These are phyloP conservation scores for Escovopsis sp. DNA, from an alignment of 2,329 filamentous ascomycete genomes.

Conservation along the genomic window DNA sequence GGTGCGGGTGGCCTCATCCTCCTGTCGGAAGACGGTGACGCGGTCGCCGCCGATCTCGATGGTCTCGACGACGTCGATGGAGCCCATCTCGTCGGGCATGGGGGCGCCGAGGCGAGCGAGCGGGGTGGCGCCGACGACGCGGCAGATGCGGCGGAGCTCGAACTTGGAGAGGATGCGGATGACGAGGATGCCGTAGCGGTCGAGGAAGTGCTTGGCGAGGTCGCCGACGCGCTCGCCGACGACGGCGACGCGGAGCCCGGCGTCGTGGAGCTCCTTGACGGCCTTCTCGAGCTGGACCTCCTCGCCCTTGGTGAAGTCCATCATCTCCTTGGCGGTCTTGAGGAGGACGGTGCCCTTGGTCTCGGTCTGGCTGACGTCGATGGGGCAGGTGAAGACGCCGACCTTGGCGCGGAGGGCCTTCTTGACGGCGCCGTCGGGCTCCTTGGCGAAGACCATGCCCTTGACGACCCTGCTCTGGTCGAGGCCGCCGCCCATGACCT, in stretches of 20 bases:
- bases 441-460: conserved; percentile 95
- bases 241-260: conserved; percentile 78
- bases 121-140: conserved; percentile 92
- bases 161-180: conserved; percentile 98
- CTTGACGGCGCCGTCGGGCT: conserved; percentile 85
- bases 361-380: conserved; percentile 92
- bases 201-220: conserved; percentile 91
- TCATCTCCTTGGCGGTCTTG: conserved; percentile 96
- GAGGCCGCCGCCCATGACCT: conserved; percentile 96
- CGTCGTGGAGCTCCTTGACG: conserved; percentile 93
- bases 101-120: conserved; percentile 87
- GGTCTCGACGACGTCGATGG: conserved; percentile 87
- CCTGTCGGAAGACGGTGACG: conserved; percentile 96
- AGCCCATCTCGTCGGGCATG: conserved; percentile 99
- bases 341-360: conserved; percentile 96
- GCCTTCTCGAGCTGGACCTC: conserved; percentile 77
- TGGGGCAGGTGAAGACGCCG: conserved; percentile 87
- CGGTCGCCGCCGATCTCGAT: conserved; percentile 95
- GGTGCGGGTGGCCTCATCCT: conserved; percentile 80
- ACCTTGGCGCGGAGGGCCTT: conserved; percentile 90
- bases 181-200: conserved; percentile 88
- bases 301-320: conserved; percentile 96
- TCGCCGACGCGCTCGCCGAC: conserved; percentile 91
- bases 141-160: conserved; percentile 84
- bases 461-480: conserved; percentile 89